Base-by-base conservation (phyloP, 2,329 filamentous ascomycete species). In the Penicillium polonicum region DNA sequence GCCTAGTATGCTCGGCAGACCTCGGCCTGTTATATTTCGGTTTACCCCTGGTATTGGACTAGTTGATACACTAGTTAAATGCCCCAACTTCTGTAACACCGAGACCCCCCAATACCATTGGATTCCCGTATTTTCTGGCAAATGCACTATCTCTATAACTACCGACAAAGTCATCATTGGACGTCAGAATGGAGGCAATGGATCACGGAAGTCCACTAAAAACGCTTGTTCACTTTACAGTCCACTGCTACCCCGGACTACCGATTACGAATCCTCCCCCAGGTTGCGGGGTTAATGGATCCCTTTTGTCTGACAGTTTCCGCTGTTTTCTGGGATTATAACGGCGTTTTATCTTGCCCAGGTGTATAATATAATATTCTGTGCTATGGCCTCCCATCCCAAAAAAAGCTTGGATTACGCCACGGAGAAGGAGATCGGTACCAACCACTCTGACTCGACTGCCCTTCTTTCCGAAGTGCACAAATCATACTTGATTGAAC, bases 401-500 rank as follows among this genome's bases (percentile, higher is more conserved):
- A 41, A 41, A 23, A 1, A 23, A 13, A 21, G 6, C 19, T 41
- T 21, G 3, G 3, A 41, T 23, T 41, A 41, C 19, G 39, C 39
- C 2, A n/a, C 19, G 1, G 39, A 41, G 38, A 41, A 21, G 3
- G 39, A 41, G 4, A 23, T 23, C 19, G 39, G 19, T 15, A 21
- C 5, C 19, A 15, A 4, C 6, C 12, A 15, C 19, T 23, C 39
- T 41, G 12, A 23, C 21, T 13, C 39, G 19, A 6, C 19, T 23
- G 6, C 19, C 8, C 6, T 41, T 41, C 39, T 41, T 41, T 41
- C 39, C 5, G 39, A 41, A 13, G 15, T 12, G 19, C 39, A 41
- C 12, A 41, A 41, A 41, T 41, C 4, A 23, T 41, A 41, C 19
- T 23, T 41, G 19, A 15, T 41, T 41, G 19, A 76, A 46, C 76